A percentile compares a stretch with the other conserved stretches of the same genome.
These are phyloP conservation scores for Calonectria honghensis DNA, from an alignment of 2,329 filamentous ascomycete species.

Conservation along the genomic window DNA sequence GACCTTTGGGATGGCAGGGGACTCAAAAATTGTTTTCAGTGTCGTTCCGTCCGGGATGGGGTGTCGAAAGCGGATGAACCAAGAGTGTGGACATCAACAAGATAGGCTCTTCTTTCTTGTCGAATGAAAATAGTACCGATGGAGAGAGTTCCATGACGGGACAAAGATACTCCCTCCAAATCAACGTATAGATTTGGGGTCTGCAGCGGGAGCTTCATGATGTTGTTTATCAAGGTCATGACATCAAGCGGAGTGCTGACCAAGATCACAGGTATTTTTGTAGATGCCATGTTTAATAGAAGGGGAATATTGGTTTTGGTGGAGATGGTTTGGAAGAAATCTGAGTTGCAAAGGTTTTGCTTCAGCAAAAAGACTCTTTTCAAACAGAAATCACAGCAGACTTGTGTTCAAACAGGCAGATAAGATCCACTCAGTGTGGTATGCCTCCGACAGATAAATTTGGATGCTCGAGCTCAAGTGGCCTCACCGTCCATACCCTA, in stretches of 20 bases:
- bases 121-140: slow-evolving; percentile 24
- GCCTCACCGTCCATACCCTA: neutral
- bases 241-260: neutral
- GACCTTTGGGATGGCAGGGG: slow-evolving; percentile 62
- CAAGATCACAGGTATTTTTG: neutral
- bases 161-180: slow-evolving; percentile 27
- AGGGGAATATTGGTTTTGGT: neutral
- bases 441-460: neutral
- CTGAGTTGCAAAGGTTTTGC: neutral
- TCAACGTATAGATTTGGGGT: slow-evolving; percentile 30
- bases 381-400: neutral
- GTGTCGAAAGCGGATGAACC: slow-evolving; percentile 2
- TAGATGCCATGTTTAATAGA: neutral
- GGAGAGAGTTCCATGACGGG: slow-evolving; percentile 31
- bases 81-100: slow-evolving; percentile 32
- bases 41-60: neutral
- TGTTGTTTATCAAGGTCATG: slow-evolving; percentile 1
- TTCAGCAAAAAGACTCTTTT: neutral
- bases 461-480: neutral
- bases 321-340: neutral
- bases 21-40: slow-evolving; percentile 30
- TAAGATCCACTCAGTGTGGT: neutral
- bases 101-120: slow-evolving; percentile 9
- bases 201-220: neutral
- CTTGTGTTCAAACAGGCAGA: neutral